Evolutionary conservation across 108 stramenopile species (phyloP).

Genomic region (Discostella pseudostelligera): DNA sequence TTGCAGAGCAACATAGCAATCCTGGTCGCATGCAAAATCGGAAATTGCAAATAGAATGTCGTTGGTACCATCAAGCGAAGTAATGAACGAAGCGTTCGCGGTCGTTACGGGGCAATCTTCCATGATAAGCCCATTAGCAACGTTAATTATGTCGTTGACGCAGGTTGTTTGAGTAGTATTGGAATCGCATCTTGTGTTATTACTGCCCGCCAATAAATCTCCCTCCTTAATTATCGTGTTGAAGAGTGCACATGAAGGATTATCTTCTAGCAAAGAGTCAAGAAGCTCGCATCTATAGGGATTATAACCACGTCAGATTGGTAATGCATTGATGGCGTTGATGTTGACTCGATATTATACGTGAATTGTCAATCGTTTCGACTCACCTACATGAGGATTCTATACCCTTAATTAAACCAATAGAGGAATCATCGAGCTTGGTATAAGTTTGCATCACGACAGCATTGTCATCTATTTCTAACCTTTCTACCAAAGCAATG

Average conservation of each 20-base stretch:
- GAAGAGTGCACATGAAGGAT: not conserved
- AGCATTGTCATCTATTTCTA: not conserved
- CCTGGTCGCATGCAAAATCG: not conserved
- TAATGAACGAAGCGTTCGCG: not conserved
- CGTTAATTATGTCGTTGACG: not conserved
- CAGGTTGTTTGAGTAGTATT: not conserved
- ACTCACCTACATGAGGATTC: no score
- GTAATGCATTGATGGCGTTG: not conserved
- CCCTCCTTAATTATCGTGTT: not conserved
- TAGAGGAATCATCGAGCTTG: not conserved
- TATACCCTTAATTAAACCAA: not conserved
- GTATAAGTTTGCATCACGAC: not conserved
- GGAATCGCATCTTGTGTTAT: not conserved
- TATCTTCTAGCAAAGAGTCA: not conserved
- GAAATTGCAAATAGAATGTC: not conserved
- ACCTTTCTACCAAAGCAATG: not conserved
- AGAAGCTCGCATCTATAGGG: not conserved
- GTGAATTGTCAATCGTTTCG: no score
- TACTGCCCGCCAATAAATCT: not conserved
- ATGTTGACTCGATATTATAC: no score
- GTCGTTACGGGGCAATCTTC: not conserved
- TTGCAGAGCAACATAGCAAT: not conserved
- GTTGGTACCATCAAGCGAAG: not conserved
- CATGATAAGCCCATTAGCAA: not conserved
- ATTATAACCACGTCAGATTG: not conserved